Conservation (phyloP, 2,329 filamentous ascomycete genomes). For the Hymenoscyphus repandus region DNA sequence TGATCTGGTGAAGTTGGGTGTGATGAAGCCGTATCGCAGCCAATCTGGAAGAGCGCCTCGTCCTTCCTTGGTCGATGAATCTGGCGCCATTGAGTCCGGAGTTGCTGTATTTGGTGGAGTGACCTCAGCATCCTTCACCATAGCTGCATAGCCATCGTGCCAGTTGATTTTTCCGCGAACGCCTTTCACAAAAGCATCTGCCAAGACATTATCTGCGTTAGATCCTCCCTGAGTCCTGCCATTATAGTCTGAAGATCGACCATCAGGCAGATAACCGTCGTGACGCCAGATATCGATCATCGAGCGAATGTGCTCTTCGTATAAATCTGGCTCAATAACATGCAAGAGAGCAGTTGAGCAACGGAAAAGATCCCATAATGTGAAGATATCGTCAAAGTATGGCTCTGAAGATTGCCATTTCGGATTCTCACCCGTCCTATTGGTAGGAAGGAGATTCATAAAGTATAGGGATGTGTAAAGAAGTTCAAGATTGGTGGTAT, state of each 20-base stretch:
- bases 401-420: conserved; percentile 59
- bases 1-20: conserved; percentile 53
- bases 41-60: conserved; percentile 66
- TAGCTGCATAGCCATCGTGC: conserved; percentile 55
- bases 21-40: conserved; percentile 60
- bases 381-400: conserved; percentile 69
- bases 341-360: conserved; percentile 62
- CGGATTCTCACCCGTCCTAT: conserved; percentile 67
- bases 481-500: conserved; percentile 50
- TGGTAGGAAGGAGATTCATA: conserved; percentile 42
- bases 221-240: conserved; percentile 65
- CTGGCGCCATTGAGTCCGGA: conserved; percentile 44
- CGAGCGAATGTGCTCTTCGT: conserved; percentile 62
- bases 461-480: conserved; percentile 65
- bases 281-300: conserved; percentile 64
- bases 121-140: conserved; percentile 63
- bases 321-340: conserved; percentile 55
- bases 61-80: conserved; percentile 62
- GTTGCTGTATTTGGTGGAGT: conserved; percentile 55
- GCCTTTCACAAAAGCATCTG: conserved; percentile 67
- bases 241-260: conserved; percentile 62
- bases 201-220: conserved; percentile 67
- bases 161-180: conserved; percentile 57
- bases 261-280: conserved; percentile 61
- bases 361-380: conserved; percentile 60